Evolutionary conservation across 306 rosid genomes (phyloP).

Genomic region (Phaseolus lunatus): DNA sequence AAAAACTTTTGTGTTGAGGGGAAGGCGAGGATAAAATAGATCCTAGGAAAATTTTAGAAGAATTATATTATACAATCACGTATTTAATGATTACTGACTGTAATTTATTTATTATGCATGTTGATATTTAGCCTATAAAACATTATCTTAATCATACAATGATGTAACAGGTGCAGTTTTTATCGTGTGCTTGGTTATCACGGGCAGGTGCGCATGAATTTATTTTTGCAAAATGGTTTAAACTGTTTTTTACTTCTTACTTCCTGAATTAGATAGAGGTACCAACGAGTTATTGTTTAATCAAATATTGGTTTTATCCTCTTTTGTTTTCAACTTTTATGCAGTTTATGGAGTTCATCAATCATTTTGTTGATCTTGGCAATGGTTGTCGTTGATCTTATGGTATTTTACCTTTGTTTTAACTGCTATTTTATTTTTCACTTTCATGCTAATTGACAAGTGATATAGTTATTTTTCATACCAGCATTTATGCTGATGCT

Average conservation of each 20-base stretch:
- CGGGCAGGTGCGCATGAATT: conserved; percentile 75
- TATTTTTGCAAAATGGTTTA: conserved; percentile 40
- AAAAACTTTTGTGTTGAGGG: conserved; percentile 15
- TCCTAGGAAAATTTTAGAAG: conserved; percentile 28
- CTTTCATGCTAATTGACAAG: conserved; percentile 27
- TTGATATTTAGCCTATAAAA: conserved; percentile 28
- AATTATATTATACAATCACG: conserved; percentile 24
- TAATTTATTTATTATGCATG: conserved; percentile 27
- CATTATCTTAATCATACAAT: conserved; percentile 46
- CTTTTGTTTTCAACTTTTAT: conserved; percentile 46
- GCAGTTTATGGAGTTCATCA: conserved; percentile 94
- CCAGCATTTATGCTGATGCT: conserved; percentile 27
- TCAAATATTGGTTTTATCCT: conserved; percentile 38
- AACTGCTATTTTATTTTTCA: conserved; percentile 19
- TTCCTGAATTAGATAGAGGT: conserved; percentile 38
- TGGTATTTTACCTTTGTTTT: conserved; percentile 63
- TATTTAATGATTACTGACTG: conserved; percentile 10
- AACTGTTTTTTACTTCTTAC: conserved; percentile 21
- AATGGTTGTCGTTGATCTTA: conserved; percentile 91
- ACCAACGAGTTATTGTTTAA: conserved; percentile 19
- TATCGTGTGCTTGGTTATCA: conserved; percentile 85
- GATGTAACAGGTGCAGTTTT: conserved; percentile 93
- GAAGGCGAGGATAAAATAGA: background rate
- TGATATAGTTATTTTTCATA: conserved; percentile 13
- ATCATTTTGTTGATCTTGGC: conserved; percentile 89